Conservation (phyloP, 148 eudicot species). For the Rhododendron henanense region DNA sequence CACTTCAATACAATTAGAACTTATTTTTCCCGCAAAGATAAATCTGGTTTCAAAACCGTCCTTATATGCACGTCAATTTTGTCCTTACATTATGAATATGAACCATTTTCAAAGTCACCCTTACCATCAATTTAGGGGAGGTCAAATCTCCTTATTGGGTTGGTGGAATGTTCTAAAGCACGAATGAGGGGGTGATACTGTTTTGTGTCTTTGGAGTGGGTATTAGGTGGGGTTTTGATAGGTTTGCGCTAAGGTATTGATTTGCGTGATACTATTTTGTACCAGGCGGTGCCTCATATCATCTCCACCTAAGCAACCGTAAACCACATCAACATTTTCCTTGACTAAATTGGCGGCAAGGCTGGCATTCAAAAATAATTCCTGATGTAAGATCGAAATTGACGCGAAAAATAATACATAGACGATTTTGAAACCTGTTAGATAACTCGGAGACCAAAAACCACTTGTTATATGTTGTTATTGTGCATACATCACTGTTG, state of each 20-base stretch:
- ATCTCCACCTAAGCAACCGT: not conserved
- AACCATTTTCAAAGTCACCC: not conserved
- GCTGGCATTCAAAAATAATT: not conserved
- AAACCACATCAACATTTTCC: not conserved
- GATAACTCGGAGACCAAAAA: not conserved
- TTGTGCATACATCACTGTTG: not conserved
- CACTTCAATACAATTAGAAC: not conserved
- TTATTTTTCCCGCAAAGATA: not conserved
- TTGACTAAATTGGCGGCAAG: not conserved
- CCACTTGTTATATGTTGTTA: not conserved
- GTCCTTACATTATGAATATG: not conserved
- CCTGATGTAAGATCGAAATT: not conserved
- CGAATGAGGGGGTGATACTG: not conserved
- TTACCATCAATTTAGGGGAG: not conserved
- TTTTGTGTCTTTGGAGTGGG: not conserved
- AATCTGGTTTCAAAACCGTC: not conserved
- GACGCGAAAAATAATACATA: not conserved
- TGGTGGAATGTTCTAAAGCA: not conserved
- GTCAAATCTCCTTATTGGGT: not conserved
- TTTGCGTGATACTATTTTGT: not conserved
- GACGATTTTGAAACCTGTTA: not conserved
- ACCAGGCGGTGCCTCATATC: not conserved
- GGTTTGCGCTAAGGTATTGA: not conserved
- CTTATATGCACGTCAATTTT: not conserved
- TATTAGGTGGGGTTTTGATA: not conserved